These are phyloP conservation scores for Artemisia annua DNA, from an alignment of 129 eudicot species.

Conservation along the genomic window DNA sequence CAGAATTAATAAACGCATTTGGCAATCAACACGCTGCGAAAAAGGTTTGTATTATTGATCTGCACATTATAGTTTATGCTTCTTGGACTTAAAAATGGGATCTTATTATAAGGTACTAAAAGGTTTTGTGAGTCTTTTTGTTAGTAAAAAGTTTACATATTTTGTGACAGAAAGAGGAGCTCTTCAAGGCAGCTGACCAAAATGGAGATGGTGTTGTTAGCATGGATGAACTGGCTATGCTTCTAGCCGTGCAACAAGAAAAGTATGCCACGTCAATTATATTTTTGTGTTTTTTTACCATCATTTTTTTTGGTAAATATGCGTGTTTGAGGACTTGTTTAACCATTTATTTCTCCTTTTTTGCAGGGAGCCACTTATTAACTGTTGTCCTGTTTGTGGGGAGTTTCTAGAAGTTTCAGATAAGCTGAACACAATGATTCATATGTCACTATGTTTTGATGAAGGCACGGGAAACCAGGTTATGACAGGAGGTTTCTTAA, in stretches of 20 bases:
- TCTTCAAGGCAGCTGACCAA: slow-evolving; percentile 82
- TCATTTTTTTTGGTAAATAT: too few relatives aligned
- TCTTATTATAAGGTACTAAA: too few relatives aligned
- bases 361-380: slow-evolving; percentile 85
- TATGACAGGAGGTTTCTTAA: slow-evolving; percentile 97
- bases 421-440: slow-evolving; percentile 68
- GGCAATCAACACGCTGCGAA: slow-evolving; percentile 83
- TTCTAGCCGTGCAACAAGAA: slow-evolving; percentile 84
- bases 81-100: too few relatives aligned
- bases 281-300: too few relatives aligned
- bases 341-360: background rate
- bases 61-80: slow-evolving; percentile 4
- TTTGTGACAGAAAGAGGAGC: slow-evolving; percentile 77
- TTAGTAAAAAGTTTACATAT: background rate
- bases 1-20: slow-evolving; percentile 76
- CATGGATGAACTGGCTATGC: slow-evolving; percentile 94
- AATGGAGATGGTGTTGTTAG: slow-evolving; percentile 92
- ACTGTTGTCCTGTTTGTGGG: slow-evolving; percentile 91
- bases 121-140: background rate
- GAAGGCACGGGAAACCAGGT: slow-evolving; percentile 97
- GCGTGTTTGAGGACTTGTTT: too few relatives aligned
- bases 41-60: slow-evolving; percentile 55
- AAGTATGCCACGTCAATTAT: slow-evolving; percentile 45
- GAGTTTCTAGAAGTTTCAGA: slow-evolving; percentile 75
- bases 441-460: slow-evolving; percentile 90